Evolutionary conservation across 345 rosid species (phyloP).

Genomic region (Reutealis trisperma): DNA sequence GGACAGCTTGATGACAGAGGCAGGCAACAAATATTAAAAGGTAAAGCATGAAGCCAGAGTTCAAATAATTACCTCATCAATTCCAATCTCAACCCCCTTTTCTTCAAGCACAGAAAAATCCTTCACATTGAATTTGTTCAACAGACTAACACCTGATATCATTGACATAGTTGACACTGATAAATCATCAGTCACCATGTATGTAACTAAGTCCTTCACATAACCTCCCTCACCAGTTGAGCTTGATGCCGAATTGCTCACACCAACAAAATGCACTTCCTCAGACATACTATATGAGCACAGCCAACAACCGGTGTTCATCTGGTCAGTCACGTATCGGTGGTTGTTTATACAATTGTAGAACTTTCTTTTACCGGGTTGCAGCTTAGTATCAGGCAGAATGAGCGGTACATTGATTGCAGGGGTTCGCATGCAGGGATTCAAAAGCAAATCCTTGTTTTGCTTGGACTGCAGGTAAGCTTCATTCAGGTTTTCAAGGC

Average conservation of each 20-base stretch:
- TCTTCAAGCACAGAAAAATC: conserved; percentile 17
- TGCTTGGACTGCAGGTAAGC: conserved; percentile 12
- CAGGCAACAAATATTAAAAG: not conserved
- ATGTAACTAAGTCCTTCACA: conserved; percentile 12
- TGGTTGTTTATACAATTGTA: not conserved
- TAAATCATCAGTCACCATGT: conserved; percentile 27
- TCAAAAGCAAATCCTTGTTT: conserved; percentile 14
- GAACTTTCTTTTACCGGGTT: not conserved
- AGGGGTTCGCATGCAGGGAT: not conserved
- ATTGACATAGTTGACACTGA: conserved; percentile 8
- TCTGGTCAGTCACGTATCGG: not conserved
- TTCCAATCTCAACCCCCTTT: conserved; percentile 21
- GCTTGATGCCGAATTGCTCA: not conserved
- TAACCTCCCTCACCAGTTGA: conserved; percentile 23
- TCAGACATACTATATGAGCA: not conserved
- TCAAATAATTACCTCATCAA: conserved; percentile 11
- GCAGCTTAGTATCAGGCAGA: not conserved
- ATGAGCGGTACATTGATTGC: not conserved
- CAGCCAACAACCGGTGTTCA: not conserved
- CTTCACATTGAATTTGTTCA: conserved; percentile 9
- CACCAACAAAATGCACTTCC: not conserved
- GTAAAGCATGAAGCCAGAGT: not conserved
- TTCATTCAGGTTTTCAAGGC: conserved; percentile 18
- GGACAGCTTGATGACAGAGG: no score
- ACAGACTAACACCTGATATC: conserved; percentile 14